phyloP scores from a whole-genome alignment of 176 grass and related monocot genomes.

The Bonia amplexicaulis region DNA sequence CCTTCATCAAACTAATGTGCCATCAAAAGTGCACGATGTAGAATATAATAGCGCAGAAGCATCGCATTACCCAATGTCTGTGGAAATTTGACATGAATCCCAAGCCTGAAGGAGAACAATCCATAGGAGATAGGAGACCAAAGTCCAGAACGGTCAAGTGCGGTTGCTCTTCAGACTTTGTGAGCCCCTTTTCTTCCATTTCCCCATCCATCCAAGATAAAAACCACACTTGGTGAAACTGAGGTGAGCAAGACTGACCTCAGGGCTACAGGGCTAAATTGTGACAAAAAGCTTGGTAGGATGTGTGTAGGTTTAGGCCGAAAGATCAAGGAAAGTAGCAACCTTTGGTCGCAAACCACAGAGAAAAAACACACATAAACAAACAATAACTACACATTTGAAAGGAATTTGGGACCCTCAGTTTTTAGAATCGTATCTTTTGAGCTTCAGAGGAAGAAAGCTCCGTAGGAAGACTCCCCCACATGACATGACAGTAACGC shows the following conservation, averaged over 20 bases:
- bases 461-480: not conserved
- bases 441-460: not conserved
- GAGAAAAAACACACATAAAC: not conserved
- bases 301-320: not conserved
- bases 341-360: not conserved
- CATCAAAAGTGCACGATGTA: not conserved
- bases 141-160: not conserved
- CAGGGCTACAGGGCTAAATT: not conserved
- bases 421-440: not conserved
- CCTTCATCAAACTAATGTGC: not conserved
- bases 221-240: too few species aligned
- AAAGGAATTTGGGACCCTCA: not conserved
- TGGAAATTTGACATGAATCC: conserved; percentile 1
- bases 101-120: not conserved
- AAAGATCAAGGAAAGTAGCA: not conserved
- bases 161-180: not conserved
- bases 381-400: not conserved
- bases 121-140: not conserved
- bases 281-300: not conserved
- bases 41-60: not conserved
- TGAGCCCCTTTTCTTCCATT: not conserved
- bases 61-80: not conserved
- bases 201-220: not conserved
- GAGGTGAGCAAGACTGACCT: not conserved
- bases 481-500: not conserved